These are phyloP conservation scores for Leishmania lainsoni DNA, from an alignment of 208 protist genomes.

Conservation along the genomic window DNA sequence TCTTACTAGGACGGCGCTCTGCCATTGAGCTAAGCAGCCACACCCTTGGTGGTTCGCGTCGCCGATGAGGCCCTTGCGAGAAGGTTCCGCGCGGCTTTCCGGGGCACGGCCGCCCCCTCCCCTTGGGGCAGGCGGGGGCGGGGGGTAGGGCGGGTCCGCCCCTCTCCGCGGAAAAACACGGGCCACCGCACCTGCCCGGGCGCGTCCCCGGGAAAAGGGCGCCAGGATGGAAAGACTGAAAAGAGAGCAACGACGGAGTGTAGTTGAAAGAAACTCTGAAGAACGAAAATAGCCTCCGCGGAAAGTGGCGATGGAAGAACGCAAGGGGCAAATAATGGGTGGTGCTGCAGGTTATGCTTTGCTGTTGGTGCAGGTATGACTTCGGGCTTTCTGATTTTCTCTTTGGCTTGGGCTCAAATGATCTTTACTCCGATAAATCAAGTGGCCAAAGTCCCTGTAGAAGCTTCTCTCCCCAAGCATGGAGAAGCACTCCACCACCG, in stretches of 20 bases:
- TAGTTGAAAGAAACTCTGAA: too few species aligned
- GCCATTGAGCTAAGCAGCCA: constrained; percentile 92
- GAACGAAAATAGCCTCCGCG: too few species aligned
- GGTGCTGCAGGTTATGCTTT: not conserved
- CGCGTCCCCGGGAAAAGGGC: too few species aligned
- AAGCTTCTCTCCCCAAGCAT: not conserved
- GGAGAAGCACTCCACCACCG: not conserved
- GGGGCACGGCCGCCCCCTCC: too few species aligned
- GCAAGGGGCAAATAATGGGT: not conserved
- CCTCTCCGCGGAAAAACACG: too few species aligned
- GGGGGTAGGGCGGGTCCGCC: not conserved
- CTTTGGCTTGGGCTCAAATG: not conserved
- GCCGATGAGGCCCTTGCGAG: too few species aligned
- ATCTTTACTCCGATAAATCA: not conserved
- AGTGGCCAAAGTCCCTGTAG: not conserved
- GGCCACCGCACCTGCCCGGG: too few species aligned
- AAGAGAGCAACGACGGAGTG: too few species aligned
- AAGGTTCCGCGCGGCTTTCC: too few species aligned
- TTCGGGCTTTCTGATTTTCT: not conserved
- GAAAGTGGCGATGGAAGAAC: too few species aligned
- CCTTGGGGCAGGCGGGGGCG: not conserved
- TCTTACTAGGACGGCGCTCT: constrained; percentile 92
- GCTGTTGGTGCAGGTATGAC: not conserved
- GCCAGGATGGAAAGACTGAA: too few species aligned
- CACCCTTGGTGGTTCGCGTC: too few species aligned